Percentiles rank a stretch among this genome's conserved stretches.
Conservation (phyloP, 2,329 filamentous ascomycete genomes). For the Incumbomyces lentus region DNA sequence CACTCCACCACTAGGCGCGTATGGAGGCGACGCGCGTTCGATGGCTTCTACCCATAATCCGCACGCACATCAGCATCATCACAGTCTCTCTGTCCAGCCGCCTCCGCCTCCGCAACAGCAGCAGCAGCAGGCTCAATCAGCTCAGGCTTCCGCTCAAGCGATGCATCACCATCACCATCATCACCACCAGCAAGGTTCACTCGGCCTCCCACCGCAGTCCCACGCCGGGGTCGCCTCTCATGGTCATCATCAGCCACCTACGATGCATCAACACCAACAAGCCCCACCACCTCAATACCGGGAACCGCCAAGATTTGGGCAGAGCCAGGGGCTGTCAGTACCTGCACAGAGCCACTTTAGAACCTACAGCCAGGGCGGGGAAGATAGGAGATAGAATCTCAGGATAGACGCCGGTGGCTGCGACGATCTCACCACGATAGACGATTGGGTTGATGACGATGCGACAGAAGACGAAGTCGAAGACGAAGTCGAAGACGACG, state of each 20-base stretch:
- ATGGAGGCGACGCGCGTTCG: slow-evolving; percentile 2
- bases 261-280: slow-evolving; percentile 4
- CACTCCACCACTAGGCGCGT: slow-evolving; percentile 8
- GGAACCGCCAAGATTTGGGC: slow-evolving; percentile 1
- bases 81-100: slow-evolving; percentile 24
- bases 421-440: not conserved
- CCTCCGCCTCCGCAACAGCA: slow-evolving; percentile 15
- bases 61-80: slow-evolving; percentile 13
- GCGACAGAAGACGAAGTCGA: not conserved
- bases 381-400: slow-evolving; percentile 5
- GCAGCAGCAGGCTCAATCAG: slow-evolving; percentile 4
- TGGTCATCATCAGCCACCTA: slow-evolving; percentile 2
- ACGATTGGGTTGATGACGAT: not conserved
- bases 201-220: not conserved
- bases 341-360: not conserved
- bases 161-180: slow-evolving; percentile 1
- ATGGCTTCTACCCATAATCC: slow-evolving; percentile 10
- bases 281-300: slow-evolving; percentile 1
- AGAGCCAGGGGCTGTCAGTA: not conserved
- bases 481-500: not conserved
- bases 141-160: slow-evolving; percentile 1
- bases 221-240: not conserved
- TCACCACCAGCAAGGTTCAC: slow-evolving; percentile 6
- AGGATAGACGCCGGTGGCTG: not conserved
- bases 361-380: slow-evolving; percentile 4